Evolutionary conservation across 371 early-diverging fungal species (phyloP), one percentile per base, ranked within the genome.

Genomic region (Mucor plumbeus): DNA sequence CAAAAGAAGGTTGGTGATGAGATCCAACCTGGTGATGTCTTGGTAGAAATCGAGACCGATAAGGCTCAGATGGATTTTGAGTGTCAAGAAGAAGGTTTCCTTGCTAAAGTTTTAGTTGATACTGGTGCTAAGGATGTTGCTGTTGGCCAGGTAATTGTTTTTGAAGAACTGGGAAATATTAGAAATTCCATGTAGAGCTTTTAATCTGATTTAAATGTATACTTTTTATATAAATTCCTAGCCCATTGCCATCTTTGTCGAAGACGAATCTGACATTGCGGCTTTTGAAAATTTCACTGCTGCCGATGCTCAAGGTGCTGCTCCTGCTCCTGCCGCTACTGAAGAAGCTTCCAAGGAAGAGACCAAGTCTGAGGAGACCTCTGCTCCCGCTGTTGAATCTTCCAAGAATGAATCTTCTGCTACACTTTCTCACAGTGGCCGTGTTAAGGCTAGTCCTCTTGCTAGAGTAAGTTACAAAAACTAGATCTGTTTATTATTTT

Each of bases 41-140:
- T 99, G 61, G 96, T 96, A 47, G 98, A 97, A 83, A 95, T 99
- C 65, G 99, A 99, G 83, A 99, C 99, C 19, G 98, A 99, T 85
- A 99, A 99, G 90, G 99, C 99, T 56, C 96, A 96, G 82, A 98
- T 99, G 97, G 99, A 99, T 78, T 96, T 98, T 79, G 99, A 99
- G 83, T 96, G 93, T 85, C 98, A 98, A 85, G 99, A 99, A 70
- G 97, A 97, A 72, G 99, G 99, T 44, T 97, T 84, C 75, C 73
- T 99, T 41, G 99, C 98, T 75, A 94, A 97, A 89, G 89, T 97
- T 77, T 83, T 99, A 69, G 82, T 94, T 17, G 90, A 93, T 9
- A 77, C 85, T 54, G 95, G 95, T 40, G 77, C 91, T 63, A 97
- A 98, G 90, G 97, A 97, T 71, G 86, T 92, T 57, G 60, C 79